These are phyloP conservation scores for Suillus spraguei DNA, from an alignment of 768 basidiomycete genomes.

Conservation along the genomic window DNA sequence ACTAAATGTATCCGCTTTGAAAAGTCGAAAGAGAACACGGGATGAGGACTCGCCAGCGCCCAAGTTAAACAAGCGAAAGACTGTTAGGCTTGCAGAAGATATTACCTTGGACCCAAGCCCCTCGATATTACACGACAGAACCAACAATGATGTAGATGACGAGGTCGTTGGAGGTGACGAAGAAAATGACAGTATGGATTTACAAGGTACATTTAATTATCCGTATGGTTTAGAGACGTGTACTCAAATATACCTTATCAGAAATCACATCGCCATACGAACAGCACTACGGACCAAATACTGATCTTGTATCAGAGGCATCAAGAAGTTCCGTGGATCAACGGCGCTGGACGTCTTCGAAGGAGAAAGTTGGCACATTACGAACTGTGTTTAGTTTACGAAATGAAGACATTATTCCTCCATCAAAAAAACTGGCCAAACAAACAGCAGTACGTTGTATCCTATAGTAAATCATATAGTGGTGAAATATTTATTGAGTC, in stretches of 20 bases:
- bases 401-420: slow-evolving; percentile 42
- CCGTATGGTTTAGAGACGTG: too few species aligned
- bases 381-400: slow-evolving; percentile 46
- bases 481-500: background rate
- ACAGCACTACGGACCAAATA: slow-evolving; percentile 68
- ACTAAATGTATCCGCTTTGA: slow-evolving; percentile 86
- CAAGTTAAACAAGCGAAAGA: slow-evolving; percentile 73
- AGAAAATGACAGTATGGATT: slow-evolving; percentile 33
- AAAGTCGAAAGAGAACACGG: slow-evolving; percentile 59
- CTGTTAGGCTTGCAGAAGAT: slow-evolving; percentile 36
- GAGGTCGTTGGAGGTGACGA: slow-evolving; percentile 35
- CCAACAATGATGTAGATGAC: slow-evolving; percentile 19
- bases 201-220: slow-evolving; percentile 16
- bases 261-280: slow-evolving; percentile 57
- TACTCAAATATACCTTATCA: slow-evolving; percentile 7
- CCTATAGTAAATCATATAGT: background rate
- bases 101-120: slow-evolving; percentile 13
- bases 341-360: slow-evolving; percentile 55
- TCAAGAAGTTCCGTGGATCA: slow-evolving; percentile 56
- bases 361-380: slow-evolving; percentile 56
- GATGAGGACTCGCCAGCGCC: slow-evolving; percentile 40
- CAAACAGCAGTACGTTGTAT: slow-evolving; percentile 24
- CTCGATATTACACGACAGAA: slow-evolving; percentile 13
- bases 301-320: slow-evolving; percentile 50
- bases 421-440: slow-evolving; percentile 28